Evolutionary conservation across 176 grass and related monocot species (phyloP).

Genomic region (Eleusine coracana): DNA sequence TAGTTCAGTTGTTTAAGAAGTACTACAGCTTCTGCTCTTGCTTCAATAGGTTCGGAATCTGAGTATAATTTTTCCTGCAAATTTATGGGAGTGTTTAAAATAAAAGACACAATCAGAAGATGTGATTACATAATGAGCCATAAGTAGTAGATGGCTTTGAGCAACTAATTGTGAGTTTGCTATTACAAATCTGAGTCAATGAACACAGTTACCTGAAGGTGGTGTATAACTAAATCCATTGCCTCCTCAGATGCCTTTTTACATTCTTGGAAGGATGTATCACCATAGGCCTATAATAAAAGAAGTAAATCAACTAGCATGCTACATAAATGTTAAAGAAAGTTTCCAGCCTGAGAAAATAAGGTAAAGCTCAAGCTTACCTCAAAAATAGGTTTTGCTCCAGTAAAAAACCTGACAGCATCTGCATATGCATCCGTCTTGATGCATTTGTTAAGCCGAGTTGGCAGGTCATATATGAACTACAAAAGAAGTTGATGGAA

Average conservation of each 20-base stretch:
- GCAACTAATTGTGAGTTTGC: slow-evolving; percentile 24
- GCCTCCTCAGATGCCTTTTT: slow-evolving; percentile 98
- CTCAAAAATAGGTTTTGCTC: slow-evolving; percentile 97
- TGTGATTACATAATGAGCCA: slow-evolving; percentile 16
- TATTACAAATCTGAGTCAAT: slow-evolving; percentile 20
- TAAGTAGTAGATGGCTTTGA: background rate
- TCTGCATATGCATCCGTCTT: slow-evolving; percentile 92
- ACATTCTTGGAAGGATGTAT: slow-evolving; percentile 98
- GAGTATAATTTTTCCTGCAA: slow-evolving; percentile 86
- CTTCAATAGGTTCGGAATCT: slow-evolving; percentile 98
- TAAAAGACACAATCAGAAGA: slow-evolving; percentile 15
- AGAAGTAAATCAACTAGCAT: slow-evolving; percentile 27
- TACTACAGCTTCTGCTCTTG: slow-evolving; percentile 95
- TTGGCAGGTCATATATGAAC: slow-evolving; percentile 99
- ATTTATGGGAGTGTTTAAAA: slow-evolving; percentile 18
- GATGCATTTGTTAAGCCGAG: slow-evolving; percentile 96
- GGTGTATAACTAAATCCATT: slow-evolving; percentile 78
- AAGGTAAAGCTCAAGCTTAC: slow-evolving; percentile 47
- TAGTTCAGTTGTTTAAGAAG: slow-evolving; percentile 97
- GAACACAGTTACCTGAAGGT: slow-evolving; percentile 73
- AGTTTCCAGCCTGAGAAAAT: slow-evolving; percentile 30
- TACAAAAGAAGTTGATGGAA: slow-evolving; percentile 42
- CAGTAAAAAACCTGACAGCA: slow-evolving; percentile 95
- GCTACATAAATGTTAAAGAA: slow-evolving; percentile 10
- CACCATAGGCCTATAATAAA: slow-evolving; percentile 77